Conservation (phyloP, 495 filamentous ascomycete species). For the Xylaria acuta region DNA sequence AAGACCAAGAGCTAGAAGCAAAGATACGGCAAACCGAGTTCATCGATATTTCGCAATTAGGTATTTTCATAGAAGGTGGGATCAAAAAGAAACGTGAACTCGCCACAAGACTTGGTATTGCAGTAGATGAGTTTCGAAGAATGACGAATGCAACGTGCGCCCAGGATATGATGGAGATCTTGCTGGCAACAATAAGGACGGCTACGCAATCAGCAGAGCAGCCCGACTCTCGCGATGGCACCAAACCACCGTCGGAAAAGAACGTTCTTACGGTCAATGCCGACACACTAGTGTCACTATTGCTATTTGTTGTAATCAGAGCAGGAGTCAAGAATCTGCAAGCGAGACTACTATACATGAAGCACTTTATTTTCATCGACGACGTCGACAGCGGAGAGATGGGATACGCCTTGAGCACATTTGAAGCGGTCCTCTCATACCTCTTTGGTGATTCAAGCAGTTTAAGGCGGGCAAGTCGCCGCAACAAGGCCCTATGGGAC, state of each 20-base stretch:
- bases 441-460: conserved; percentile 81
- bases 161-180: conserved; percentile 91
- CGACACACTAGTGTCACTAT: conserved; percentile 90
- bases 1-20: conserved; percentile 89
- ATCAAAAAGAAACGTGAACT: conserved; percentile 74
- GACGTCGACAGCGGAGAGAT: conserved; percentile 97
- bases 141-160: conserved; percentile 84
- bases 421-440: conserved; percentile 94
- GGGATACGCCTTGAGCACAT: conserved; percentile 95
- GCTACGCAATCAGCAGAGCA: conserved; percentile 67
- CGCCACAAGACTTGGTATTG: conserved; percentile 70
- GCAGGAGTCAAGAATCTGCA: conserved; percentile 88
- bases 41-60: conserved; percentile 93
- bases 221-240: conserved; percentile 30
- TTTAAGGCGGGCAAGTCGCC: conserved; percentile 79
- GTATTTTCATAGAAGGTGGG: conserved; percentile 79
- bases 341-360: conserved; percentile 88
- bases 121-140: conserved; percentile 88
- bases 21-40: conserved; percentile 91
- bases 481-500: conserved; percentile 90
- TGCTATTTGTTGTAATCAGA: conserved; percentile 91
- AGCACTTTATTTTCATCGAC: conserved; percentile 94
- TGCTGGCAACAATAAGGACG: conserved; percentile 85
- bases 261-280: conserved; percentile 85
- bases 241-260: conserved; percentile 44